Evolutionary conservation across 495 filamentous ascomycete genomes (phyloP).

Genomic region (Penicillium cosmopolitanum): DNA sequence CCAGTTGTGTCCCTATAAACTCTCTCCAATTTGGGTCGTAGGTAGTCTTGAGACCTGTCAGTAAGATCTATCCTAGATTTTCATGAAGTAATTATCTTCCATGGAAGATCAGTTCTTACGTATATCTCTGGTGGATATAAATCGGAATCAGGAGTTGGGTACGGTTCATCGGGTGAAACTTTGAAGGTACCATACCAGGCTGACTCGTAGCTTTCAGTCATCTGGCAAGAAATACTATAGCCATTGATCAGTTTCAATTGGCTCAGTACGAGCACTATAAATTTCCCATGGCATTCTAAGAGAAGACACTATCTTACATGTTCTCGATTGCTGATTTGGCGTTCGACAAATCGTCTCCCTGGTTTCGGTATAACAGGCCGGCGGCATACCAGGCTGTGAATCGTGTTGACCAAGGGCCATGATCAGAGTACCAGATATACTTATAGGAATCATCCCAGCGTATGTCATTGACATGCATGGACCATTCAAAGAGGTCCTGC

Average conservation of each 20-base stretch:
- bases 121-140: slow-evolving; percentile 34
- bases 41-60: slow-evolving; percentile 16
- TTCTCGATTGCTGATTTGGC: slow-evolving; percentile 33
- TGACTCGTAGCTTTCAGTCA: slow-evolving; percentile 27
- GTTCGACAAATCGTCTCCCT: slow-evolving; percentile 30
- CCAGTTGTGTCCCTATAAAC: slow-evolving; percentile 33
- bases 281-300: background rate
- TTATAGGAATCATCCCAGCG: slow-evolving; percentile 36
- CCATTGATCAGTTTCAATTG: background rate
- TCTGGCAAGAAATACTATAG: slow-evolving; percentile 24
- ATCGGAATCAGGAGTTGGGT: slow-evolving; percentile 30
- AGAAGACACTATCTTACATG: slow-evolving; percentile 19
- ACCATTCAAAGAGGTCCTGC: slow-evolving; percentile 33
- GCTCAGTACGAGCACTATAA: background rate
- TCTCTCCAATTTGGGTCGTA: slow-evolving; percentile 39
- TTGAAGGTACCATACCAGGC: slow-evolving; percentile 38
- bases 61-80: background rate
- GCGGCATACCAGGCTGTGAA: slow-evolving; percentile 38
- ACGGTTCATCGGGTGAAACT: slow-evolving; percentile 33
- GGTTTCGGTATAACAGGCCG: slow-evolving; percentile 31
- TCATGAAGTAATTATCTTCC: background rate
- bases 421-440: slow-evolving; percentile 32
- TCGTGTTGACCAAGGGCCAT: slow-evolving; percentile 34
- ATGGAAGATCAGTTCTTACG: slow-evolving; percentile 11
- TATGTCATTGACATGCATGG: slow-evolving; percentile 33